Evolutionary conservation across 1,139 yeast species (phyloP).

Genomic region (Hemisphaericaspora xylofermentans): DNA sequence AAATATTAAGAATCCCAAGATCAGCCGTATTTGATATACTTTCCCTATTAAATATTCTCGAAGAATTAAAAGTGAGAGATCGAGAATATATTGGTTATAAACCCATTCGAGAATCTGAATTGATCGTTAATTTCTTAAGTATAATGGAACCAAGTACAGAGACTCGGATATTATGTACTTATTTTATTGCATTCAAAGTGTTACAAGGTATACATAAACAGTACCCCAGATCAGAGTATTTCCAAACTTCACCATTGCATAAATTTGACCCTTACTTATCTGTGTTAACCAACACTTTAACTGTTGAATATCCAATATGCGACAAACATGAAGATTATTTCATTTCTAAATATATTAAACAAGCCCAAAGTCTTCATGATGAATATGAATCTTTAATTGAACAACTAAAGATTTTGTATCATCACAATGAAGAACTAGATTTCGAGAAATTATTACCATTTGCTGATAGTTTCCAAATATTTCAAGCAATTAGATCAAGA

Average conservation of each 20-base stretch:
- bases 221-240: conserved; percentile 4
- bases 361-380: conserved; percentile 8
- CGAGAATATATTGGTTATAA: conserved; percentile 12
- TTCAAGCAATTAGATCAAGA: conserved; percentile 55
- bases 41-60: conserved; percentile 28
- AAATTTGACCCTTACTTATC: conserved; percentile 26
- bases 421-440: conserved; percentile 12
- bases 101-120: conserved; percentile 19
- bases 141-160: conserved; percentile 25
- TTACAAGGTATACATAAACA: conserved; percentile 11
- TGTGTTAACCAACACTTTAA: conserved; percentile 23
- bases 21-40: conserved; percentile 27
- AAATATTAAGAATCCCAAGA: conserved; percentile 39
- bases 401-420: conserved; percentile 15
- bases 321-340: conserved; percentile 10
- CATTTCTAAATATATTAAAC: conserved; percentile 17
- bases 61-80: conserved; percentile 19
- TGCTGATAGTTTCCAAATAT: conserved; percentile 37
- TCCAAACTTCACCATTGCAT: conserved; percentile 12
- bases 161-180: conserved; percentile 31
- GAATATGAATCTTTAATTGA: conserved; percentile 17
- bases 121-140: conserved; percentile 24
- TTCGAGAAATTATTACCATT: conserved; percentile 20
- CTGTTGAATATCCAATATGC: conserved; percentile 11
- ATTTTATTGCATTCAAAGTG: conserved; percentile 25